phyloP scores from a whole-genome alignment of 75 land plant genomes.

The Cunninghamia lanceolata region DNA sequence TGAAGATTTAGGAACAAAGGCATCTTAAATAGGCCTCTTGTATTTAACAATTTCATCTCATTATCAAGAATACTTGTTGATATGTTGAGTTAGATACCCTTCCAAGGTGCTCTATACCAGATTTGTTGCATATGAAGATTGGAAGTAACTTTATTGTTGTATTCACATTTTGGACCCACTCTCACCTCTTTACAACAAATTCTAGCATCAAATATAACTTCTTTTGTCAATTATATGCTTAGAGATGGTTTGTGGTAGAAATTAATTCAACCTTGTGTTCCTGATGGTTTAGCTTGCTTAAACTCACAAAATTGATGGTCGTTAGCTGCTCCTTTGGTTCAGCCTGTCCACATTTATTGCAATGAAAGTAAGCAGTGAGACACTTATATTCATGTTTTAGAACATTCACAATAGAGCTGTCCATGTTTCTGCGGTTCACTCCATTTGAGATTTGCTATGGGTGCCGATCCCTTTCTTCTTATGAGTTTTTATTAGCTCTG shows the following conservation, averaged over 20 bases:
- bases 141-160: not conserved
- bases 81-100: not conserved
- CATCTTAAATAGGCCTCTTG: not conserved
- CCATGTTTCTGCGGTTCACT: not conserved
- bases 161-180: not conserved
- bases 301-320: not conserved
- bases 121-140: not conserved
- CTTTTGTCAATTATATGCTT: not conserved
- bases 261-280: not conserved
- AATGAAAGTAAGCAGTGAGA: not conserved
- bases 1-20: not conserved
- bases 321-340: not conserved
- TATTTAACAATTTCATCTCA: not conserved
- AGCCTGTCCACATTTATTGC: not conserved
- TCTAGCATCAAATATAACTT: not conserved
- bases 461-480: not conserved
- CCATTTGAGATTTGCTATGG: not conserved
- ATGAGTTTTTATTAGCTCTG: not conserved
- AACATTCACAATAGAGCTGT: not conserved
- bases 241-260: not conserved
- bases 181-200: not conserved
- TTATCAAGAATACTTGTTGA: not conserved
- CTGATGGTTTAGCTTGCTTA: not conserved
- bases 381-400: not conserved
- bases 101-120: not conserved